Percentiles rank a stretch among this genome's conserved stretches.
These are phyloP conservation scores for Trichosporon sp. DNA, from an alignment of 1,284 basidiomycete species.

Conservation along the genomic window DNA sequence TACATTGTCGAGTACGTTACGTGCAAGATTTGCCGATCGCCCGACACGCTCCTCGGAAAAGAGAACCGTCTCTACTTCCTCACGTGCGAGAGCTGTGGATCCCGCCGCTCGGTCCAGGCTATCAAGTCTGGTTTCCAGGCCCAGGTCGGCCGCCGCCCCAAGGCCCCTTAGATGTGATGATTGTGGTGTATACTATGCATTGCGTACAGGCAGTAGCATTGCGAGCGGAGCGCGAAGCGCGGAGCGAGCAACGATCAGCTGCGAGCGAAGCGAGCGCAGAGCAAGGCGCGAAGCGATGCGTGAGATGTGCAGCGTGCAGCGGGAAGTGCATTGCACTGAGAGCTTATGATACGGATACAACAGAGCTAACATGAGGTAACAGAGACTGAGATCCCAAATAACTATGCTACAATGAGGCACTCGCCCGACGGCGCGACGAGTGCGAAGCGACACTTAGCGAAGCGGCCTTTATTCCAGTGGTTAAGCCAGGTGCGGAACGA, in stretches of 20 bases:
- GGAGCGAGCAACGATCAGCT: no score
- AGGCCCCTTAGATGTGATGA: slow-evolving; percentile 9
- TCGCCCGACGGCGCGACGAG: slow-evolving; percentile 35
- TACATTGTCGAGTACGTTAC: slow-evolving; percentile 99
- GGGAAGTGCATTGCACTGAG: no score
- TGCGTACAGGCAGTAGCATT: background rate
- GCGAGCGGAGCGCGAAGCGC: no score
- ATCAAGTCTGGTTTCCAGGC: slow-evolving; percentile 99
- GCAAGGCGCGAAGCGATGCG: no score
- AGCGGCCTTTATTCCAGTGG: slow-evolving; percentile 10
- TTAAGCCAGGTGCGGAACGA: slow-evolving; percentile 35
- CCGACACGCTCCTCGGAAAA: slow-evolving; percentile 91
- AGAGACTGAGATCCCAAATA: no score
- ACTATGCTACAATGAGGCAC: slow-evolving; percentile 30
- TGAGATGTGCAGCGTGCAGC: no score
- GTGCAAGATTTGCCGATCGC: slow-evolving; percentile 99
- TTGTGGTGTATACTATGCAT: slow-evolving; percentile 5
- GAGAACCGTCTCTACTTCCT: slow-evolving; percentile 99
- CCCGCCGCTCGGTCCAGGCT: slow-evolving; percentile 82
- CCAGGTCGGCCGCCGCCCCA: slow-evolving; percentile 56
- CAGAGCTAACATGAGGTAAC: no score
- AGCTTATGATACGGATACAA: no score
- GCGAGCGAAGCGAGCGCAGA: no score
- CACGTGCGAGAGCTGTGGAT: slow-evolving; percentile 91
- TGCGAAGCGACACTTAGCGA: slow-evolving; percentile 11